Evolutionary conservation across 495 filamentous ascomycete genomes (phyloP).

Genomic region (Annulohypoxylon stygium): DNA sequence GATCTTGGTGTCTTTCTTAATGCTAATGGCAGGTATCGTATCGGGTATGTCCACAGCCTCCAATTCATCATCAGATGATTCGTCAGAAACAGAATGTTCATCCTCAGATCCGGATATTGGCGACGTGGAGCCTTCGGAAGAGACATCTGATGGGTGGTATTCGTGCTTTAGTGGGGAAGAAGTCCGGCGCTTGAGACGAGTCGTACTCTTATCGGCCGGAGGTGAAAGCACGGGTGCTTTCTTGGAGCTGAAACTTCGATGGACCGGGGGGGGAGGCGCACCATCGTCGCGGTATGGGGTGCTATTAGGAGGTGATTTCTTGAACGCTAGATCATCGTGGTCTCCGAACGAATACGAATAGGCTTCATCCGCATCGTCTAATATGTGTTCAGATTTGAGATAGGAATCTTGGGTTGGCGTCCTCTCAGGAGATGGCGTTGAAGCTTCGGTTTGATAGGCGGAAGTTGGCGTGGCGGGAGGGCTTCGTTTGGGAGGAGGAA

Average conservation of each 20-base stretch:
- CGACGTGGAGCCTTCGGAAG: constrained; percentile 65
- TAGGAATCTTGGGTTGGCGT: constrained; percentile 51
- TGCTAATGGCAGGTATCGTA: constrained; percentile 63
- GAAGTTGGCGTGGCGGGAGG: constrained; percentile 44
- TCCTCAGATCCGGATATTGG: constrained; percentile 53
- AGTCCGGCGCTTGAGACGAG: constrained; percentile 72
- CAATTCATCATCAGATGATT: constrained; percentile 64
- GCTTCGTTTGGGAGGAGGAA: constrained; percentile 39
- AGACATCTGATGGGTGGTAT: constrained; percentile 88
- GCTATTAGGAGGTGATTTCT: constrained; percentile 61
- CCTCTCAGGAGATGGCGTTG: constrained; percentile 45
- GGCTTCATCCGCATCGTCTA: constrained; percentile 25
- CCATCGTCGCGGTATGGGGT: constrained; percentile 57
- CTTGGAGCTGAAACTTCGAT: constrained; percentile 62
- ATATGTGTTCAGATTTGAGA: constrained; percentile 31
- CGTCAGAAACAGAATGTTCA: constrained; percentile 59
- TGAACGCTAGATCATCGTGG: constrained; percentile 53
- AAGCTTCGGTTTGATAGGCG: constrained; percentile 22
- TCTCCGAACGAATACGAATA: constrained; percentile 33
- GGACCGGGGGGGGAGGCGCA: constrained; percentile 64
- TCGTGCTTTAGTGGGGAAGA: constrained; percentile 98
- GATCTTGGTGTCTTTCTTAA: constrained; percentile 50
- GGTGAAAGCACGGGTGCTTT: constrained; percentile 61
- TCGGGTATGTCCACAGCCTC: constrained; percentile 65
- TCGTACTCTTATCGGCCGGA: constrained; percentile 58